These are phyloP conservation scores for Cryptococcus sp. DNA, from an alignment of 1,284 basidiomycete species.

Conservation along the genomic window DNA sequence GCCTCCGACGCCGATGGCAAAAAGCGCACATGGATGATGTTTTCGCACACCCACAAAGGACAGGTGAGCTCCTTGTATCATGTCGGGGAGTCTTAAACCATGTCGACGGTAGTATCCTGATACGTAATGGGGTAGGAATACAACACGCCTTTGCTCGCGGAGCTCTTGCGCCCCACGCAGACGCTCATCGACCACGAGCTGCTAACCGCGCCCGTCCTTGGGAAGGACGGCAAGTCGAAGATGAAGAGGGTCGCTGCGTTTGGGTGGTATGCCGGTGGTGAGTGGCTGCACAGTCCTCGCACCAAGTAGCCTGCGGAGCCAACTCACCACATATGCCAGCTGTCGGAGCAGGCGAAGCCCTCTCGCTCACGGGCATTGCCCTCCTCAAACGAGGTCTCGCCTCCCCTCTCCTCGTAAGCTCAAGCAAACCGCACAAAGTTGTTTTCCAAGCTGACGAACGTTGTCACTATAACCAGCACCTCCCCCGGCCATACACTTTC, in stretches of 20 bases:
- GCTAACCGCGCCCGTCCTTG: conserved; percentile 54
- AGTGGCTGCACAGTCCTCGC: conserved; percentile 19
- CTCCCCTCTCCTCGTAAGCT: conserved; percentile 72
- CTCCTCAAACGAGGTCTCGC: conserved; percentile 73
- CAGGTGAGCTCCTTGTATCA: conserved; percentile 30
- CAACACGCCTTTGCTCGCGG: conserved; percentile 71
- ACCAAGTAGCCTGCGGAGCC: background rate
- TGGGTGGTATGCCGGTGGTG: conserved; percentile 83
- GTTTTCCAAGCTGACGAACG: background rate
- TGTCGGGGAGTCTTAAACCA: too few relatives aligned
- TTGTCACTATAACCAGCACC: conserved; percentile 55
- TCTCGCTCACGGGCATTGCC: conserved; percentile 71
- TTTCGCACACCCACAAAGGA: conserved; percentile 80
- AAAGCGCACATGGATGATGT: conserved; percentile 61
- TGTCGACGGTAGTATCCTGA: background rate
- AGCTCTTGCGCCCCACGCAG: conserved; percentile 58
- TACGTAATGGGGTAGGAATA: conserved; percentile 55
- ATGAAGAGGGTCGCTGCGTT: conserved; percentile 80
- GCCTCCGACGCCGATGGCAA: conserved; percentile 15
- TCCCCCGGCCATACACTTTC: conserved; percentile 73
- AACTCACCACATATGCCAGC: too few relatives aligned
- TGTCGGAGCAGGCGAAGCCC: conserved; percentile 75
- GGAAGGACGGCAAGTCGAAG: conserved; percentile 39
- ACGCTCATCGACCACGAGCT: conserved; percentile 81
- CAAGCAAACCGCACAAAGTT: too few relatives aligned